A percentile compares a stretch with the other conserved stretches of the same genome.
These are phyloP conservation scores for Suillus sp. DNA, from an alignment of 768 basidiomycete species.

Conservation along the genomic window DNA sequence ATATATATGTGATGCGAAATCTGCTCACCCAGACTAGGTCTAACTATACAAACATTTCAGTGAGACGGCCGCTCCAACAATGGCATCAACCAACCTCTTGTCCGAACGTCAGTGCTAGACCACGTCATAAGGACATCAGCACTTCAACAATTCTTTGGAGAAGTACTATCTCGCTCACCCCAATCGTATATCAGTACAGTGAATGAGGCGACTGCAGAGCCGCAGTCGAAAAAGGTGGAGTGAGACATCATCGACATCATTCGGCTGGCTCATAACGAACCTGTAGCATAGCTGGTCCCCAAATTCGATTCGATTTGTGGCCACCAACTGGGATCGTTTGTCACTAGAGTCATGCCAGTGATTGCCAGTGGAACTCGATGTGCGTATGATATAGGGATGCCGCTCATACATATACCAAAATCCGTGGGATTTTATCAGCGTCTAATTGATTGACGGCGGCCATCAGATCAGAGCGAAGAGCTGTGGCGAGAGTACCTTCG, in stretches of 20 bases:
- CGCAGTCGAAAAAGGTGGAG: neutral
- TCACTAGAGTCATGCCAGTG: neutral
- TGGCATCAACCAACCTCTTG: neutral
- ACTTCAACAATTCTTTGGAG: neutral
- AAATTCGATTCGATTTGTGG: neutral
- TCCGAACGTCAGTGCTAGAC: neutral
- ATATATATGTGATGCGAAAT: neutral
- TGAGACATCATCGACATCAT: neutral
- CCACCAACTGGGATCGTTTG: neutral
- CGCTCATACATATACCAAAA: neutral
- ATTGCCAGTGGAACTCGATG: neutral
- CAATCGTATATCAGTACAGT: neutral
- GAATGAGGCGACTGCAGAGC: neutral
- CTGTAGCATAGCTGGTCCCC: neutral
- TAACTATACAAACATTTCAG: neutral
- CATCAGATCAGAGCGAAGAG: too few relatives aligned
- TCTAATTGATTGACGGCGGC: too few relatives aligned
- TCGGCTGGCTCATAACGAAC: neutral
- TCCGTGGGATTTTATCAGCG: neutral
- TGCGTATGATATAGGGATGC: neutral
- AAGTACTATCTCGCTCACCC: neutral
- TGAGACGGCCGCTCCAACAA: neutral
- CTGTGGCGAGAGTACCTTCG: too few relatives aligned
- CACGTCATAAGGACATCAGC: neutral
- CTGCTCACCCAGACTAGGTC: neutral